Evolutionary conservation across 371 early-diverging fungal species (phyloP).

Genomic region (Capillidium rhysosporum): DNA sequence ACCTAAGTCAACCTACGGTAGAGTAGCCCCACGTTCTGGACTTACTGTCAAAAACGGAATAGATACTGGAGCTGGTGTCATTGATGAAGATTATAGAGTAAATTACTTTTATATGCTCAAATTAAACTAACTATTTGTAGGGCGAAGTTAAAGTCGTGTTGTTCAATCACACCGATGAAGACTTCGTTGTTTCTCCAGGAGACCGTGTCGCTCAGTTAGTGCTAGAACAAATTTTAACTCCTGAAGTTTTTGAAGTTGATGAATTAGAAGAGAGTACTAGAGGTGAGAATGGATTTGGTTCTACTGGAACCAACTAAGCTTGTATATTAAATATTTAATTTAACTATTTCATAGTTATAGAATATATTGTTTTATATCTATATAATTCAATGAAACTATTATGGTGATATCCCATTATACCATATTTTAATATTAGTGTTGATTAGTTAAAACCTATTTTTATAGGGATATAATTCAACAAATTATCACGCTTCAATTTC

Average conservation of each 20-base stretch:
- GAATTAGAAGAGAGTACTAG: slow-evolving; percentile 56
- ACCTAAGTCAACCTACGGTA: slow-evolving; percentile 79
- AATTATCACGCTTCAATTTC: no score
- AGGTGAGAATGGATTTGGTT: slow-evolving; percentile 85
- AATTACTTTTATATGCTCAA: slow-evolving; percentile 1
- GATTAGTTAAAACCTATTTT: no score
- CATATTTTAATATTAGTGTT: no score
- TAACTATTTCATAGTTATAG: no score
- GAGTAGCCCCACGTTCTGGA: slow-evolving; percentile 87
- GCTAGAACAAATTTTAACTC: slow-evolving; percentile 65
- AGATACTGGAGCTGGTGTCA: slow-evolving; percentile 91
- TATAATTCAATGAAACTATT: no score
- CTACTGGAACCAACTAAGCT: slow-evolving; percentile 47
- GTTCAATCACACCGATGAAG: slow-evolving; percentile 72
- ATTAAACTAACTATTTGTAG: background rate
- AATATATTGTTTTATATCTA: no score
- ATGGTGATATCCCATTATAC: no score
- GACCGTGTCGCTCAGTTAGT: slow-evolving; percentile 97
- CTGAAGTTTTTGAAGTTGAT: slow-evolving; percentile 58
- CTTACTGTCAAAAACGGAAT: slow-evolving; percentile 82
- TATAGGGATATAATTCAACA: no score
- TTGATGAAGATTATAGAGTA: slow-evolving; percentile 91
- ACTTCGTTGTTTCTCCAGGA: slow-evolving; percentile 63
- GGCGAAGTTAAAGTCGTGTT: slow-evolving; percentile 59
- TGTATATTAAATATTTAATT: no score